Evolutionary conservation across 805 yeast genomes (phyloP), one percentile per base, ranked within the genome.

Genomic region (Cyberlindnera euphorbiae): DNA sequence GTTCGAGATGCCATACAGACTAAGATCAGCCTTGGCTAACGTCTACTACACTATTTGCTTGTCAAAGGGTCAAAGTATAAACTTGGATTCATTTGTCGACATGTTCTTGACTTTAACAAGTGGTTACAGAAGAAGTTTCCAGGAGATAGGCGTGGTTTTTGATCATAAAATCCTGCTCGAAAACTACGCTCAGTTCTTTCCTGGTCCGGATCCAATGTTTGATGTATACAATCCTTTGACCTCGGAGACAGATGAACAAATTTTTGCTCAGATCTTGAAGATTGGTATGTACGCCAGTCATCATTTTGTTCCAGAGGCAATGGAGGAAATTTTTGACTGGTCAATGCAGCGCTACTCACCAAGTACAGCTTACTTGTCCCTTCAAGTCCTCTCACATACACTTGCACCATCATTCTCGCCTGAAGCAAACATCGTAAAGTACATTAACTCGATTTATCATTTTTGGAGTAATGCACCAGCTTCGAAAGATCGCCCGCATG

Each of bases 31-130:
- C 1, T 66, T 90, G 28, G 77, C 86, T 1, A 66, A 67, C 37
- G 83, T 85, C 2, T 89, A 76, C 54, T 88, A 77, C 51, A 75
- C 82, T 13, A 66, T 93, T 17, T 69, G 85, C 26, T 61, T 88
- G 18, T 75, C 82, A 2, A 72, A 86, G 27, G 88, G 93, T 6
- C 95, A 86, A 49, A 69, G 69, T 22, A 52, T 80, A 16, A 74
- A 79, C 36, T 57, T 81, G 33, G 71, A 67, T 17, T 64, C 79
- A 33, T 86, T 81, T 55, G 72, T 77, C 8, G 73, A 73, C 28
- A 69, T 80, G 47, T 79, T 87, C 41, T 71, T 72, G 32, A 53
- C 67, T 2, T 64, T 90, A 33, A 73, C 82, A 10, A 67, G 52
- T 4, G 58, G 59, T 23, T 61, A 55, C 34, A 54, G 59, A 8